Conservation (phyloP, 192 early-diverging fungal species). For the Coemansia sp. region DNA sequence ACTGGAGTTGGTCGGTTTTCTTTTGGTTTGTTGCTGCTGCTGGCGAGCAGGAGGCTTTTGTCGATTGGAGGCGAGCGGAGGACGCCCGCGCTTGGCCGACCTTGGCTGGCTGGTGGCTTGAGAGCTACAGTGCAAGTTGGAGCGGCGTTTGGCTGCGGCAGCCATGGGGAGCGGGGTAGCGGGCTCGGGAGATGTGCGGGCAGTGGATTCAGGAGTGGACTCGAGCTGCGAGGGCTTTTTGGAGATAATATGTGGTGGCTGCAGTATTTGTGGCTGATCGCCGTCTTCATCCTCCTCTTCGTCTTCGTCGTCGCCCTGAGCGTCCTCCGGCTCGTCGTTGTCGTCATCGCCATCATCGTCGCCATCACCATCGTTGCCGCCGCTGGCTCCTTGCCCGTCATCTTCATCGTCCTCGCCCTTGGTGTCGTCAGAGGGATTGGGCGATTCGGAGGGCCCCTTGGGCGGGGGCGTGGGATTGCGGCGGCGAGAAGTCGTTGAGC, state of each 20-base stretch:
- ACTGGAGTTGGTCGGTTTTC: not conserved
- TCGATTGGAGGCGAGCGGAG: conserved; percentile 4
- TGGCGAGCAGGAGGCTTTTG: conserved; percentile 5
- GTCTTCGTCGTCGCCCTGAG: conserved; percentile 3
- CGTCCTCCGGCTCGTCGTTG: not conserved
- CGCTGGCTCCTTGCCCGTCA: not conserved
- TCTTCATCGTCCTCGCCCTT: conserved; percentile 3
- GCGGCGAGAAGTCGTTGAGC: conserved; percentile 1
- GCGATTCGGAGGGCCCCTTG: conserved; percentile 1
- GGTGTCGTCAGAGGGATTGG: conserved; percentile 1
- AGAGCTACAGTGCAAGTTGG: not conserved
- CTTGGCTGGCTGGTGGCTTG: not conserved
- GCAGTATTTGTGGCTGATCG: not conserved
- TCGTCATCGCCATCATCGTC: conserved; percentile 11
- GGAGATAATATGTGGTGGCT: not conserved
- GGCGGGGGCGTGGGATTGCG: conserved; percentile 6
- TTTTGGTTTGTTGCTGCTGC: conserved; percentile 5
- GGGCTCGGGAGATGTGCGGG: conserved; percentile 5
- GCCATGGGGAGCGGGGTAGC: conserved; percentile 4
- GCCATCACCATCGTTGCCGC: conserved; percentile 3
- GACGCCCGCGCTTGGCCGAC: conserved; percentile 4
- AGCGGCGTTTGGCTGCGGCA: not conserved
- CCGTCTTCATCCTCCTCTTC: conserved; percentile 7
- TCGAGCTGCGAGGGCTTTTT: not conserved
- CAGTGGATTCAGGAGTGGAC: conserved; percentile 14